A percentile compares a stretch with the other conserved stretches of the same genome.
Evolutionary conservation across 306 rosid species (phyloP).

Genomic region (Senna siamea): DNA sequence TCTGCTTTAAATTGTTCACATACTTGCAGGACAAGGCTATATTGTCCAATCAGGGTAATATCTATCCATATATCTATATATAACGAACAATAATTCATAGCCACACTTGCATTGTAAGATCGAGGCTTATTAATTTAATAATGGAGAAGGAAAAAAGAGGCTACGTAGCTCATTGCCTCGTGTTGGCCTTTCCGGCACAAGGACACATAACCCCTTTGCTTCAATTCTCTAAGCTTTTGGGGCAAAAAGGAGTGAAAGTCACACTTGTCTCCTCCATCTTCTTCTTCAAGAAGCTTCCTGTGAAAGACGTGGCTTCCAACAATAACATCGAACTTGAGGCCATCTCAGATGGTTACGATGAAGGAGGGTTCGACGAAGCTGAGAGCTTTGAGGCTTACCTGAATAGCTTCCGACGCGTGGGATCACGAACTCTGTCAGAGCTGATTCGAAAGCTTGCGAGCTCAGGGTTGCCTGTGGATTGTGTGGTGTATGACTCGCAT

Average conservation of each 20-base stretch:
- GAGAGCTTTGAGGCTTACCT: background rate
- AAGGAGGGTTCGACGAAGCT: background rate
- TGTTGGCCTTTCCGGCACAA: background rate
- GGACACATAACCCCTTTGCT: background rate
- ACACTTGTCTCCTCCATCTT: background rate
- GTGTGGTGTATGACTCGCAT: background rate
- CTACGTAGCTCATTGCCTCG: background rate
- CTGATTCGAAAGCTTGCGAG: background rate
- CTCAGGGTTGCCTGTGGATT: background rate
- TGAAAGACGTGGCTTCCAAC: no score
- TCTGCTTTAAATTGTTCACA: no score
- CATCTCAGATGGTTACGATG: background rate
- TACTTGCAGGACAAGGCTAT: no score
- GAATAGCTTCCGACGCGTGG: background rate
- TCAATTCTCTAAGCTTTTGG: background rate
- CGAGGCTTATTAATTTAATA: no score
- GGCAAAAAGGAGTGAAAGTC: background rate
- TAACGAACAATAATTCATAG: no score
- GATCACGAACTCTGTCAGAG: background rate
- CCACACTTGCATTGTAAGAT: no score
- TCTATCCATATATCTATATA: no score
- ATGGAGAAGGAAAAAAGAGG: no score
- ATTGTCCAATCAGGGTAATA: no score
- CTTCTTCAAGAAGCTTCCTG: no score
- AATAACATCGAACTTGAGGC: background rate